Evolutionary conservation across 371 early-diverging fungal species (phyloP), one percentile per base, ranked within the genome.

Genomic region (Dinochytrium kinnereticum): DNA sequence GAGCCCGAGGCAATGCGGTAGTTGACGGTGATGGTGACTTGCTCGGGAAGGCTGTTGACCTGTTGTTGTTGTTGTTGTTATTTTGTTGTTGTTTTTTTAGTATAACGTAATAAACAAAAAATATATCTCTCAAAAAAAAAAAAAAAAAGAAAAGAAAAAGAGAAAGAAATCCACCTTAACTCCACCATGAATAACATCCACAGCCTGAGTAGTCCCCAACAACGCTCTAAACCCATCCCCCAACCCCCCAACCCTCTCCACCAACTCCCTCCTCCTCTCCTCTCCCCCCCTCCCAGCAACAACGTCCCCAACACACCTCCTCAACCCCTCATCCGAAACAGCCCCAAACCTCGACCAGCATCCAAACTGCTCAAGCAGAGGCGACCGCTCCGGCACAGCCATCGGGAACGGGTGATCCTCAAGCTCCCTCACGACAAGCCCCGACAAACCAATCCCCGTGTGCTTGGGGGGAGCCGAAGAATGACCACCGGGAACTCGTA

Each of bases 101-200:
- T n/a, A n/a, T 15, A 38, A 38, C 37, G 24, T 19, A 5, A 13
- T 7, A 7, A 38, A 13, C 64, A 17, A 34, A 64, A 38, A 3
- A 5, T 2, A 53, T 5, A 64, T 19, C 19, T 66, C 7, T 19
- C 13, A 5, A 66, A 61, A 34, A 13, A 34, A 19, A 36, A 28
- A 3, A 38, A 36, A 36, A 15, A 61, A 36, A 61, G 10, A 36
- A 61, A 21, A 15, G 15, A 21, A 33, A 33, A 3, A 2, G 33
- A 38, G 19, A 30, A 44, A 49, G 44, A 19, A 28, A 21, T 34
- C 2, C 19, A 77, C 73, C 72, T 84, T 84, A 34, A 81, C 76
- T 7, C 84, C 84, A n/a, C 84, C 84, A 1, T 73, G n/a, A 53
- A 84, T 79, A 44, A 84, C 74, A 51, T 80, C 80, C 19, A 80